These are phyloP conservation scores for Phalaenopsis aphrodite DNA, from an alignment of 106 monocot species.

Conservation along the genomic window DNA sequence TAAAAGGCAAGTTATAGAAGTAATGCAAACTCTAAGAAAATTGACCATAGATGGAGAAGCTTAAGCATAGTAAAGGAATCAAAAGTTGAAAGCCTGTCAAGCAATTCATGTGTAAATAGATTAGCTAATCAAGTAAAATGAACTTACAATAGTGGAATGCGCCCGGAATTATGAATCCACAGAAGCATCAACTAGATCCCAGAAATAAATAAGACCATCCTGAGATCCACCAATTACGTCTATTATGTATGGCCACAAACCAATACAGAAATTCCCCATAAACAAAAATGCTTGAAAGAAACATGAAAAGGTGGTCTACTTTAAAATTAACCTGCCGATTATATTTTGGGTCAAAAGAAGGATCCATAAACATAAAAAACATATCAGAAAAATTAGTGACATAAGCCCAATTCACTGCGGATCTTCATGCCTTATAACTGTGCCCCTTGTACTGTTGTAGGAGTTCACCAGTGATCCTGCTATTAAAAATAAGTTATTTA, in stretches of 20 bases:
- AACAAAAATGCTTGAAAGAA: not conserved
- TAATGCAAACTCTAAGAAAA: too few species aligned
- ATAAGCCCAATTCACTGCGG: not conserved
- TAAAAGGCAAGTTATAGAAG: too few species aligned
- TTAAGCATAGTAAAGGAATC: too few species aligned
- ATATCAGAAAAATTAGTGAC: not conserved
- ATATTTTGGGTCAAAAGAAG: not conserved
- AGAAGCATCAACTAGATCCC: constrained; percentile 95
- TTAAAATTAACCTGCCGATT: not conserved
- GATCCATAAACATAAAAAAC: not conserved
- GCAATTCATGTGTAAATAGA: not conserved
- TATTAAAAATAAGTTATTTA: not conserved
- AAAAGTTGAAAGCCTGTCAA: not conserved
- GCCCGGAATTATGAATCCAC: constrained; percentile 70
- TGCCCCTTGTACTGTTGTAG: constrained; percentile 96
- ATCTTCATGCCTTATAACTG: constrained; percentile 71
- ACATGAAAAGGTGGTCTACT: not conserved
- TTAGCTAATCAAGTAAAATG: not conserved
- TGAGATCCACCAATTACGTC: constrained; percentile 89
- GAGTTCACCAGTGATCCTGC: constrained; percentile 78
- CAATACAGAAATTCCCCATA: not conserved
- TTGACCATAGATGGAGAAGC: too few species aligned
- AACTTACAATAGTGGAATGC: constrained; percentile 78
- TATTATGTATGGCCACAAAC: constrained; percentile 81
- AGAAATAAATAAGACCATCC: constrained; percentile 85